These are phyloP conservation scores for Detonula confervacea DNA, from an alignment of 352 stramenopile species.

Conservation along the genomic window DNA sequence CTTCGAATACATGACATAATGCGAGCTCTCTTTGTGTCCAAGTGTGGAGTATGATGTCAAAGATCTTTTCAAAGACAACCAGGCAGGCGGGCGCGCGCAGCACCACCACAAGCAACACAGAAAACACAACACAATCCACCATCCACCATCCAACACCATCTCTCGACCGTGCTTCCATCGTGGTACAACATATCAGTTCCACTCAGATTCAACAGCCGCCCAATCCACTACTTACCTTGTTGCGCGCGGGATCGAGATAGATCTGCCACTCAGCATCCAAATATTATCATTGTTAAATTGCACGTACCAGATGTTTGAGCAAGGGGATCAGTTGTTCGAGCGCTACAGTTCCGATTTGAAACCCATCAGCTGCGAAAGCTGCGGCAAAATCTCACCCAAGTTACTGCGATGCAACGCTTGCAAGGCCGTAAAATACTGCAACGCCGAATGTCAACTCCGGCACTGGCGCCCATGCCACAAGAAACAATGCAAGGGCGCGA, in stretches of 20 bases:
- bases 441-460: conserved; percentile 2
- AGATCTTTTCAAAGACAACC: no score
- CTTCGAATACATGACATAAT: no score
- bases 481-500: background rate
- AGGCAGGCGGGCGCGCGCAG: no score
- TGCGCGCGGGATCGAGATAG: no score
- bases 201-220: background rate
- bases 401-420: background rate
- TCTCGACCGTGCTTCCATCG: background rate
- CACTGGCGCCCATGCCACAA: conserved; percentile 18
- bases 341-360: background rate
- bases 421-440: conserved; percentile 3
- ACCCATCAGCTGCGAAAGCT: background rate
- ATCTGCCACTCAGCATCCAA: no score
- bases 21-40: no score
- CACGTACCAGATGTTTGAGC: no score
- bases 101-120: no score
- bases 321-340: no score
- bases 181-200: background rate
- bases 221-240: background rate
- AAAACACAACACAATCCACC: background rate
- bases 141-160: background rate
- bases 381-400: background rate
- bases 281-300: background rate
- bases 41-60: no score